A percentile compares a stretch with the other conserved stretches of the same genome.
These are phyloP conservation scores for Discostella stelligera DNA, from an alignment of 352 stramenopile species.

Conservation along the genomic window DNA sequence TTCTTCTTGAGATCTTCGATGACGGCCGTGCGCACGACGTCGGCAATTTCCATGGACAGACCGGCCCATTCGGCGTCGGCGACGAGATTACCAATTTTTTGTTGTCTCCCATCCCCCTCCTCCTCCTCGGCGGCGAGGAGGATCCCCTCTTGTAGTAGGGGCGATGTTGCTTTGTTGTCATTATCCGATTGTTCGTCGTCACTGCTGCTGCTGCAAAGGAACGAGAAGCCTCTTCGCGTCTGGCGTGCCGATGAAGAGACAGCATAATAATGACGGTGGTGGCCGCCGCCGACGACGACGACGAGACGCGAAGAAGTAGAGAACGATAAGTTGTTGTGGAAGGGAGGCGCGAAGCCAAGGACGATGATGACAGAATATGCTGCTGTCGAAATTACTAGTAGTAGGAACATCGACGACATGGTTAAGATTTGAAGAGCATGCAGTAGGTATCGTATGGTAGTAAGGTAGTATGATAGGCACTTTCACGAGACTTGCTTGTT, in stretches of 20 bases:
- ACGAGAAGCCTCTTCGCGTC: not conserved
- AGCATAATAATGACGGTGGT: not conserved
- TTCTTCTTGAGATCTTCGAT: conserved; percentile 80
- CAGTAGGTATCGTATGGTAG: no score
- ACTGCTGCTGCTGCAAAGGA: not conserved
- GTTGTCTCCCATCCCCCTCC: conserved; percentile 45
- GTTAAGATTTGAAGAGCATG: no score
- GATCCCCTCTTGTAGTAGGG: no score
- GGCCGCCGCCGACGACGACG: not conserved
- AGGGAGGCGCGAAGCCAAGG: not conserved
- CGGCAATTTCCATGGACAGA: conserved; percentile 73
- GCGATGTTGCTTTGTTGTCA: no score
- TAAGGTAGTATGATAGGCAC: no score
- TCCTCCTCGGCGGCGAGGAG: not conserved
- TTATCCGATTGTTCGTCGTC: no score
- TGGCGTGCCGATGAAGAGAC: not conserved
- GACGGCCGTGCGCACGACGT: conserved; percentile 66
- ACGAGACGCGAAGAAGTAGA: not conserved
- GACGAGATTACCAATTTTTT: conserved; percentile 64
- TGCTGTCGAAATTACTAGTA: not conserved
- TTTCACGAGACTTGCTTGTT: no score
- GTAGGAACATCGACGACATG: not conserved
- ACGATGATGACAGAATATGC: not conserved
- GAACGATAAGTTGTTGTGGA: not conserved
- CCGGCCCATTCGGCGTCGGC: conserved; percentile 77